phyloP scores from a whole-genome alignment of 2,329 filamentous ascomycete genomes.

The Ascochyta fabae region DNA sequence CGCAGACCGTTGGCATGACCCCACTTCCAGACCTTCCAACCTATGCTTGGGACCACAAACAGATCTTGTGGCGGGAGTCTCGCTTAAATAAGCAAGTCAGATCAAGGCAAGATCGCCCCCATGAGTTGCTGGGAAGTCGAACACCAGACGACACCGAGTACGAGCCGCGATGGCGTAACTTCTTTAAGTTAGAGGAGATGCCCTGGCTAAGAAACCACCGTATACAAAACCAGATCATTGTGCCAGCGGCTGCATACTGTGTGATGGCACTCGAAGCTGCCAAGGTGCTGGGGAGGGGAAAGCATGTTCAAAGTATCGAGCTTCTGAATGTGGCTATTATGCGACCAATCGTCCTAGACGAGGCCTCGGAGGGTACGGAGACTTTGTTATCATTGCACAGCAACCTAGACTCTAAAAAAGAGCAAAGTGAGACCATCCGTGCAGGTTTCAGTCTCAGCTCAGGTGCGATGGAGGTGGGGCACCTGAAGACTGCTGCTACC shows the following conservation, averaged over 20 bases:
- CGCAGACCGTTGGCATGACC: accelerated
- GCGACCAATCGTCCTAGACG: no score
- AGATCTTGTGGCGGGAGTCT: neutral
- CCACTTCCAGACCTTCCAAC: neutral
- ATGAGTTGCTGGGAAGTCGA: neutral
- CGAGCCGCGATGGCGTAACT: neutral
- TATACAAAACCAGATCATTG: neutral
- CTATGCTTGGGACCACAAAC: neutral
- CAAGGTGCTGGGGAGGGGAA: no score
- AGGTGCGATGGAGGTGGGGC: no score
- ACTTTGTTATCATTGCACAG: no score
- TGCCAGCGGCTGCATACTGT: neutral
- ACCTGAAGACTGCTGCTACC: no score
- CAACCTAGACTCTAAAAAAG: no score
- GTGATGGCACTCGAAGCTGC: neutral
- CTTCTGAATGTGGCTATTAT: no score
- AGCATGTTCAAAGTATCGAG: no score
- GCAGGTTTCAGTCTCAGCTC: no score
- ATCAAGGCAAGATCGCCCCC: neutral
- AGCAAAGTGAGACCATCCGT: no score
- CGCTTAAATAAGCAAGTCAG: neutral
- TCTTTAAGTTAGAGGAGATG: neutral
- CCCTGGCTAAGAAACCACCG: neutral
- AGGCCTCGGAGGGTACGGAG: no score
- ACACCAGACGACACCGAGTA: neutral